Base-by-base conservation (phyloP, 176 grass and related monocot species). In the Lolium perenne region DNA sequence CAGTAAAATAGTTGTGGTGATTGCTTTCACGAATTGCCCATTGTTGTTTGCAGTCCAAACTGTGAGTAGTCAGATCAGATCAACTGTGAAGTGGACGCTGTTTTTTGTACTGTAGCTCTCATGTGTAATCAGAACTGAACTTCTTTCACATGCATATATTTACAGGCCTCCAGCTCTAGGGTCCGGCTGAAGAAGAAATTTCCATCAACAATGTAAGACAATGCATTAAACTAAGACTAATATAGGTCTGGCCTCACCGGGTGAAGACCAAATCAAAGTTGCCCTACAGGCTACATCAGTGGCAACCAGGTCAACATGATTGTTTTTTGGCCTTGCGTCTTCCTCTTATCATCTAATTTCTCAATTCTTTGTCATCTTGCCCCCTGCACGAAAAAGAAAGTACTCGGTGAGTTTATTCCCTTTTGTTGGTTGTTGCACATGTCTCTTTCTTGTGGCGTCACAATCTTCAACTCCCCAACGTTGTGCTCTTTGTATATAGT, bases 321-420 rank as follows among this genome's bases (percentile, higher is more conserved):
- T n/a, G 13, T 58, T 67, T 65, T 63, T 81, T 51, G 62, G 78
- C 63, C 71, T 86, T 63, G 47, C 78, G 17, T 78, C 84, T 59
- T 61, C 84, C 20, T 80, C 75, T 22, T 26, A 68, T 54, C 69
- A 35, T 50, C 59, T 16, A 35, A 55, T 76, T 76, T 87, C 51
- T 82, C 50, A 80, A 63, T 54, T 79, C 80, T 53, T 91, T 91
- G 89, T 76, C 85, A 67, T 84, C 60, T 91, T 84, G 85, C 62
- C 41, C 61, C 59, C 59, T 51, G 68, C 80, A 68, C 25, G 38
- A 32, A 32, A 75, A 62, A 75, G 65, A 68, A 91, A 87, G 18
- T 75, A 25, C 17, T 84, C 5, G 6, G 41, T 68, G 81, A 21
- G 67, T 91, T 87, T 84, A 87, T 84, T 91, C 89, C 81, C 35